Evolutionary conservation across 495 filamentous ascomycete genomes (phyloP).

Genomic region (Cryomyces antarcticus): DNA sequence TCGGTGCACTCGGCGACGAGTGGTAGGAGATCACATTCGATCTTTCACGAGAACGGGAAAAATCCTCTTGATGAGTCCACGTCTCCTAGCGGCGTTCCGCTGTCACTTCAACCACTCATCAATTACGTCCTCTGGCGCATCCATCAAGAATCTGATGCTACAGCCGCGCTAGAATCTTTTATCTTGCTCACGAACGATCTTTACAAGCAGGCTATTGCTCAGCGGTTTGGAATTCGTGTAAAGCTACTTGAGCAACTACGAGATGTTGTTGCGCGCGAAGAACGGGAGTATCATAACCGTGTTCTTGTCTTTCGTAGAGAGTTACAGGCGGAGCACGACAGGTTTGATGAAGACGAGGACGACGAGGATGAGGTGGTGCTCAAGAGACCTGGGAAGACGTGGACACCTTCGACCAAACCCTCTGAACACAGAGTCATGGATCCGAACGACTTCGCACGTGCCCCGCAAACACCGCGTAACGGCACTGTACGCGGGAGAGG

Average conservation of each 20-base stretch:
- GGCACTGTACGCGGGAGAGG: constrained; percentile 4
- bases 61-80: too few species aligned
- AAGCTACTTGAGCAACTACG: constrained; percentile 40
- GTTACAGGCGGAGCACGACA: constrained; percentile 21
- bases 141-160: constrained; percentile 23
- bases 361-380: constrained; percentile 36
- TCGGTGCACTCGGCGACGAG: background rate
- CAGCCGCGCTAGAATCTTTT: constrained; percentile 25
- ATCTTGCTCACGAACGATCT: constrained; percentile 39
- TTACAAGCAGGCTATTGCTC: constrained; percentile 31
- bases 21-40: too few species aligned
- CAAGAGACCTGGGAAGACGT: constrained; percentile 11
- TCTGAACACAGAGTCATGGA: constrained; percentile 12
- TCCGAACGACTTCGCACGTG: constrained; percentile 18
- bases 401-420: background rate
- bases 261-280: constrained; percentile 36
- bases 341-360: constrained; percentile 15
- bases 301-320: constrained; percentile 24
- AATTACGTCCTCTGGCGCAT: constrained; percentile 42
- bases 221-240: constrained; percentile 36
- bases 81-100: constrained; percentile 14
- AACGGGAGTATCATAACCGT: constrained; percentile 36
- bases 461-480: constrained; percentile 2
- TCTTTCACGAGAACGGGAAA: too few species aligned
- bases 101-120: constrained; percentile 33